Conservation (phyloP, 2,329 filamentous ascomycete genomes). For the Biscogniauxia sp. region DNA sequence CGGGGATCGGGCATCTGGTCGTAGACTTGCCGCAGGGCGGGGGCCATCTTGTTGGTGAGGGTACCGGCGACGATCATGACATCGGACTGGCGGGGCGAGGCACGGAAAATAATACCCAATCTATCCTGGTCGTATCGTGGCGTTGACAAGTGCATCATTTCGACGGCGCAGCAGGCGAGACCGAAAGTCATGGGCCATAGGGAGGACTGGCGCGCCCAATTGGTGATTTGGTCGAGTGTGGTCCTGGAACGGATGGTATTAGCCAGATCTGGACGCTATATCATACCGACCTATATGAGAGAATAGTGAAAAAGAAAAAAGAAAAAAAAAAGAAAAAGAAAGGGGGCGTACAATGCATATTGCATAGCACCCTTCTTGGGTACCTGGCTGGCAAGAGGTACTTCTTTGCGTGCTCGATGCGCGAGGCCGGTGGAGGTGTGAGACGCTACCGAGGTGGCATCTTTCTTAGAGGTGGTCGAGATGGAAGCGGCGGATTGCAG, state of each 20-base stretch:
- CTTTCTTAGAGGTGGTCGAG: constrained; percentile 62
- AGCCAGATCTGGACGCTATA: not conserved
- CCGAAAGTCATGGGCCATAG: constrained; percentile 89
- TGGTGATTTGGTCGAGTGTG: constrained; percentile 73
- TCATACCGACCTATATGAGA: no score
- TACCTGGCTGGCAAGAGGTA: constrained; percentile 75
- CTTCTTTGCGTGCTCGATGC: constrained; percentile 62
- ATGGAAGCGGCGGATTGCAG: constrained; percentile 62
- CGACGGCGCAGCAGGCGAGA: constrained; percentile 83
- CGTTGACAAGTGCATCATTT: constrained; percentile 91
- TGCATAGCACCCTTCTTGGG: constrained; percentile 76
- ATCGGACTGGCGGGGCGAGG: constrained; percentile 82
- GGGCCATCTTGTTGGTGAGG: constrained; percentile 94
- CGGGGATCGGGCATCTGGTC: constrained; percentile 93
- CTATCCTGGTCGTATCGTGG: constrained; percentile 88
- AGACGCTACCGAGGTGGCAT: constrained; percentile 56
- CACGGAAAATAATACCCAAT: constrained; percentile 86
- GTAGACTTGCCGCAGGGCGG: constrained; percentile 85
- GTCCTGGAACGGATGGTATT: constrained; percentile 49
- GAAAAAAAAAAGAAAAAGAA: no score
- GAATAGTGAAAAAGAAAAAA: no score
- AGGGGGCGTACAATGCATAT: constrained; percentile 72
- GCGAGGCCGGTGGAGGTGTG: constrained; percentile 55
- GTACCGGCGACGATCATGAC: constrained; percentile 94
- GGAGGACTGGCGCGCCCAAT: constrained; percentile 82